Evolutionary conservation across 2,329 filamentous ascomycete genomes (phyloP).

Genomic region (Chaetomiaceae sp.): DNA sequence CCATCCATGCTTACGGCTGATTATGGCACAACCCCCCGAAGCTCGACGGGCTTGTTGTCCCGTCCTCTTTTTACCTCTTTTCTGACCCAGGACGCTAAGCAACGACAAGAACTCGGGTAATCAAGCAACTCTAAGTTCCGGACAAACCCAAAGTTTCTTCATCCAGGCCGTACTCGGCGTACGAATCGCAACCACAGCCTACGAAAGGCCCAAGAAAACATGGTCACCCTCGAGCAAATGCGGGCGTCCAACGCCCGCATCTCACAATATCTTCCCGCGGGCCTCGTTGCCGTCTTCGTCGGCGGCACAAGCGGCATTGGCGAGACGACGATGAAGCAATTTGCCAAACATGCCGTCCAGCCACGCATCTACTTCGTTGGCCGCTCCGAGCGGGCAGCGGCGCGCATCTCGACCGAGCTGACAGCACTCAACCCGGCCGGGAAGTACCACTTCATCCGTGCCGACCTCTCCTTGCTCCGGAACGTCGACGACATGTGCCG

Average conservation of each 20-base stretch:
- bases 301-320: conserved; percentile 40
- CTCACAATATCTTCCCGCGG: conserved; percentile 24
- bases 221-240: conserved; percentile 26
- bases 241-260: conserved; percentile 37
- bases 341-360: conserved; percentile 36
- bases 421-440: conserved; percentile 39
- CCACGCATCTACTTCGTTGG: conserved; percentile 51
- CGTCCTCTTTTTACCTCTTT: not conserved
- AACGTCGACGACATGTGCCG: conserved; percentile 46
- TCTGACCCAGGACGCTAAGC: no score
- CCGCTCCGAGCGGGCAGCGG: conserved; percentile 35
- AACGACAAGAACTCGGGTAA: no score
- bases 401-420: conserved; percentile 39
- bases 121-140: no score
- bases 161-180: no score
- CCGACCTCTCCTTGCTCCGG: conserved; percentile 45
- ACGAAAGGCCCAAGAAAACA: not conserved
- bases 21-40: not conserved
- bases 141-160: no score
- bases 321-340: conserved; percentile 41
- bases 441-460: conserved; percentile 43
- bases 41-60: not conserved
- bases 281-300: conserved; percentile 45
- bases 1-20: not conserved
- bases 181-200: no score